phyloP scores from a whole-genome alignment of 2,329 filamentous ascomycete genomes.

The Phaeosphaeriaceae sp. region DNA sequence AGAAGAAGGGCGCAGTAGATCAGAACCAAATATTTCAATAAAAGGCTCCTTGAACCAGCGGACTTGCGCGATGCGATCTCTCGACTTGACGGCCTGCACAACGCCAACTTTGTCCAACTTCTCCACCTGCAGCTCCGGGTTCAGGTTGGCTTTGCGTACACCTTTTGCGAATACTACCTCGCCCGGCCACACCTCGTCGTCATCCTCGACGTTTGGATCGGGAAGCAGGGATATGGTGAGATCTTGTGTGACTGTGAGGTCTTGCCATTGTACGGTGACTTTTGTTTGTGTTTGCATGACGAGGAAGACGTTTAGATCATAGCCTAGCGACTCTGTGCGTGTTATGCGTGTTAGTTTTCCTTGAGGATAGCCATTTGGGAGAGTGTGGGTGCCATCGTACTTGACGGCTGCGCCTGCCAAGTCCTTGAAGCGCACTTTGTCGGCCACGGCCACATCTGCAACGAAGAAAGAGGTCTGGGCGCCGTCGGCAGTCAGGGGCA shows the following conservation, averaged over 20 bases:
- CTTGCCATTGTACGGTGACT: constrained; percentile 66
- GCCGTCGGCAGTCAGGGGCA: constrained; percentile 32
- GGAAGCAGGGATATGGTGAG: constrained; percentile 55
- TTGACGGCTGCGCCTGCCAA: constrained; percentile 57
- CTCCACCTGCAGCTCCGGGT: constrained; percentile 39
- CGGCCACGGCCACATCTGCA: constrained; percentile 52
- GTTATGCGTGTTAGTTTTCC: constrained; percentile 55
- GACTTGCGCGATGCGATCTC: constrained; percentile 63
- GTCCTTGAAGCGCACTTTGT: constrained; percentile 63
- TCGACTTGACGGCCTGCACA: constrained; percentile 61
- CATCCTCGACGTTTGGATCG: constrained; percentile 59
- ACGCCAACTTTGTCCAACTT: constrained; percentile 61
- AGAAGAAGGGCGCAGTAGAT: constrained; percentile 51
- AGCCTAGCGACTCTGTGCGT: constrained; percentile 58
- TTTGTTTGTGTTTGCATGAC: constrained; percentile 57
- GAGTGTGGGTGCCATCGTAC: constrained; percentile 51
- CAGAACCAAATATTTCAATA: constrained; percentile 40
- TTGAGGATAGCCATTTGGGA: constrained; percentile 40
- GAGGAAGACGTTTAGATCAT: constrained; percentile 64
- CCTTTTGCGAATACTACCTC: constrained; percentile 61
- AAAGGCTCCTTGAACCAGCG: constrained; percentile 57
- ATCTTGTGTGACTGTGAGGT: constrained; percentile 58
- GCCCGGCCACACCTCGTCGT: constrained; percentile 64
- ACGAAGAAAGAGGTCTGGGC: constrained; percentile 40
- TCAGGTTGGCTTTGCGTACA: constrained; percentile 21